Evolutionary conservation across 2,329 filamentous ascomycete species (phyloP).

Genomic region (Ceratocystiopsis minuta): DNA sequence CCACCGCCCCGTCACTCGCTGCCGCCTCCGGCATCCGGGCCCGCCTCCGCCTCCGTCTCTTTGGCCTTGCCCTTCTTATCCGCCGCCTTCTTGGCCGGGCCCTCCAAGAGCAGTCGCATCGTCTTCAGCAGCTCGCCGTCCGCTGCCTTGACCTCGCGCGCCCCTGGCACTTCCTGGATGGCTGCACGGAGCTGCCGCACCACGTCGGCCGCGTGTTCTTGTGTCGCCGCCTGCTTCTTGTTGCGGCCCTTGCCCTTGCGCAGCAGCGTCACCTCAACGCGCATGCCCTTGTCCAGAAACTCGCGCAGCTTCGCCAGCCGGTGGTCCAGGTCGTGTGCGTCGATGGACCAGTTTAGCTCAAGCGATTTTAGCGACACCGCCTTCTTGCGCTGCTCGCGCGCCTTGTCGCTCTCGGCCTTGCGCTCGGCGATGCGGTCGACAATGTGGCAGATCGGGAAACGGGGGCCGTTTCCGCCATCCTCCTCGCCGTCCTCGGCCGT

Average conservation of each 20-base stretch:
- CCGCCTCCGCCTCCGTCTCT: not conserved
- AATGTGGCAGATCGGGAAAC: slow-evolving; percentile 51
- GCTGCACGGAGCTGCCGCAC: slow-evolving; percentile 24
- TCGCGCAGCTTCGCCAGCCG: slow-evolving; percentile 45
- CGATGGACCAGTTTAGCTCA: slow-evolving; percentile 85
- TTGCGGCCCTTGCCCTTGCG: slow-evolving; percentile 44
- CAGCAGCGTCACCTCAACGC: slow-evolving; percentile 57
- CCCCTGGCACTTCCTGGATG: slow-evolving; percentile 16
- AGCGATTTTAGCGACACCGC: slow-evolving; percentile 46
- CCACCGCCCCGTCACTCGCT: no score
- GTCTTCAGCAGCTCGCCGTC: slow-evolving; percentile 24
- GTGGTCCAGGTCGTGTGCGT: slow-evolving; percentile 54
- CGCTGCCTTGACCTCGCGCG: slow-evolving; percentile 22
- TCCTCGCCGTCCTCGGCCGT: slow-evolving; percentile 2
- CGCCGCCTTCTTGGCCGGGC: slow-evolving; percentile 8
- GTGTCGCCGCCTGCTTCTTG: slow-evolving; percentile 32
- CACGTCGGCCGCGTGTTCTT: slow-evolving; percentile 42
- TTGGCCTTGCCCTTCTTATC: not conserved
- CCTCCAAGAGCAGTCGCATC: slow-evolving; percentile 22
- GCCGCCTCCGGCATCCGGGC: no score
- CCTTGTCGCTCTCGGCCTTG: slow-evolving; percentile 24
- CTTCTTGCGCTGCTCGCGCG: slow-evolving; percentile 21
- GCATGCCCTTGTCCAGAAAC: slow-evolving; percentile 58
- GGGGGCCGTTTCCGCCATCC: not conserved
- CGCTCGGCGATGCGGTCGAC: slow-evolving; percentile 37